Conservation (phyloP, 177 flowering plant species). For the Tripterygium wilfordii region DNA sequence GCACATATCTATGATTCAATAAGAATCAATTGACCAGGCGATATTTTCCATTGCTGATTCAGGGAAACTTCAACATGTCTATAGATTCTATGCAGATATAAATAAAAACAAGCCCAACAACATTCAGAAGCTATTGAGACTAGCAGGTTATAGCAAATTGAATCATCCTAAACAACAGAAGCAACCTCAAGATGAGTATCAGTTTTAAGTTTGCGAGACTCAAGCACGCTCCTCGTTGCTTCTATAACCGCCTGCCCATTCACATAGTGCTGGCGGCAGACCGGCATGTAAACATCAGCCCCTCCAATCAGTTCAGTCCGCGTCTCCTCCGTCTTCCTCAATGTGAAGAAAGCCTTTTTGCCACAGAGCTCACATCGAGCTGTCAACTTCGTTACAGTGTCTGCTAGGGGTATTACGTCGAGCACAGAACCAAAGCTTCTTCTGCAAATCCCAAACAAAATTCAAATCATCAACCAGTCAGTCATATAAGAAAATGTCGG, state of each 20-base stretch:
- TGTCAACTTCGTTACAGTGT: conserved; percentile 78
- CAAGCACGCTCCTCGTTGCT: conserved; percentile 43
- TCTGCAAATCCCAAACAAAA: conserved; percentile 28
- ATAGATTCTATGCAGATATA: no score
- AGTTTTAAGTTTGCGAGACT: conserved; percentile 23
- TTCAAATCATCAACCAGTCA: not conserved
- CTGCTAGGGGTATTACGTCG: conserved; percentile 83
- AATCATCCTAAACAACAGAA: conserved; percentile 23
- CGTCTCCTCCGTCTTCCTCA: conserved; percentile 70
- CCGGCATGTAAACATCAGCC: conserved; percentile 92
- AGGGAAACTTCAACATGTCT: no score
- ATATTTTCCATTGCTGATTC: no score
- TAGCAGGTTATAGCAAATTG: no score
- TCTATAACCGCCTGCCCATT: conserved; percentile 53
- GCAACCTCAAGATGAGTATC: conserved; percentile 26
- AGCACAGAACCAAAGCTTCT: conserved; percentile 89
- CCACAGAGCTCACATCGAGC: conserved; percentile 94
- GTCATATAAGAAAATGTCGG: not conserved
- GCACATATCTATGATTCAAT: no score
- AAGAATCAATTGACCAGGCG: no score
- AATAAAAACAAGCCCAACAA: no score
- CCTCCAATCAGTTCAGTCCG: conserved; percentile 86
- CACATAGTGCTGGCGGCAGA: conserved; percentile 84
- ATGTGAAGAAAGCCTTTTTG: conserved; percentile 69
- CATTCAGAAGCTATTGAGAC: no score